Evolutionary conservation across 805 yeast species (phyloP).

Genomic region (Candida ortonii): DNA sequence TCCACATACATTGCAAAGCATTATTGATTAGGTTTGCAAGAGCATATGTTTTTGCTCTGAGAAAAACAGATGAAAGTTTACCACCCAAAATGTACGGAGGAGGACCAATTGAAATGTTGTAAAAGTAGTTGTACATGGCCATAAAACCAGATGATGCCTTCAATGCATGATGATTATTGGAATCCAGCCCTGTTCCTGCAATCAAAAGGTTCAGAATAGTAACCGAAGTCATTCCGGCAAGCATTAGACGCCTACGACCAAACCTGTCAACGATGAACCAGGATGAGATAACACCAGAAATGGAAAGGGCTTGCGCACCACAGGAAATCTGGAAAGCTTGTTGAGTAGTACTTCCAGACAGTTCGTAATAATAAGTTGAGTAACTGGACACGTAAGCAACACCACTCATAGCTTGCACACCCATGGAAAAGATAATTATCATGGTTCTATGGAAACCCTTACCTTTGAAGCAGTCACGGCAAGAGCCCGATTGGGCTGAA

Average conservation of each 20-base stretch:
- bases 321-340: constrained; percentile 35
- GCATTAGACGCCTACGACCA: constrained; percentile 38
- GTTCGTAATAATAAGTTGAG: constrained; percentile 46
- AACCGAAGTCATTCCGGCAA: constrained; percentile 27
- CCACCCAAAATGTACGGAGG: constrained; percentile 30
- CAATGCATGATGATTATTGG: constrained; percentile 22
- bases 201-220: constrained; percentile 24
- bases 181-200: constrained; percentile 27
- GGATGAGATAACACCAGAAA: constrained; percentile 31
- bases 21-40: constrained; percentile 33
- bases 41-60: constrained; percentile 42
- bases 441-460: constrained; percentile 46
- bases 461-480: constrained; percentile 43
- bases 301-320: constrained; percentile 34
- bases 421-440: constrained; percentile 36
- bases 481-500: constrained; percentile 28
- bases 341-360: constrained; percentile 44
- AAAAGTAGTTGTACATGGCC: constrained; percentile 25
- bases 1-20: constrained; percentile 32
- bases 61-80: constrained; percentile 38
- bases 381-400: constrained; percentile 44
- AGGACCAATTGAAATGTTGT: constrained; percentile 33
- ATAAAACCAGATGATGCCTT: constrained; percentile 29
- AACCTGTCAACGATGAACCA: constrained; percentile 40
- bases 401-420: constrained; percentile 46